Percentiles rank a stretch among this genome's conserved stretches.
Evolutionary conservation across 306 rosid species (phyloP).

Genomic region (Glycine latifolia): DNA sequence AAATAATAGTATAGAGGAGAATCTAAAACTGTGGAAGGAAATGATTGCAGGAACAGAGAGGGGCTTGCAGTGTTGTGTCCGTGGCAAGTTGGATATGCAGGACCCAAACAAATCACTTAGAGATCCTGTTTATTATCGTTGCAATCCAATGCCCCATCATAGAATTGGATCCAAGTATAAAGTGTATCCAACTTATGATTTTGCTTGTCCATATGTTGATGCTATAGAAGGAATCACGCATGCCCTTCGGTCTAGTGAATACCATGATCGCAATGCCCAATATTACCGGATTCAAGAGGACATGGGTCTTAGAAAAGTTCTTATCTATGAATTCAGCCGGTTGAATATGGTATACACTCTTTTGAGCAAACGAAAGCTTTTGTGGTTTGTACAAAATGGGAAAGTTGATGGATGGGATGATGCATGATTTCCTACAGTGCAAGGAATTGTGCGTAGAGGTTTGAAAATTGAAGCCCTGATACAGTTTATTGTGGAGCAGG

Average conservation of each 20-base stretch:
- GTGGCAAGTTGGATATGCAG: constrained; percentile 96
- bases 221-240: constrained; percentile 82
- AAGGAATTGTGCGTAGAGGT: constrained; percentile 95
- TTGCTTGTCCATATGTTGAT: constrained; percentile 98
- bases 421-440: constrained; percentile 92
- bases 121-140: constrained; percentile 95
- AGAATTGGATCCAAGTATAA: constrained; percentile 92
- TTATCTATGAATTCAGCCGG: constrained; percentile 89
- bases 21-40: constrained; percentile 81
- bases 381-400: constrained; percentile 96
- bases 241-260: constrained; percentile 96
- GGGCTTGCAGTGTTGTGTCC: constrained; percentile 89
- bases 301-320: constrained; percentile 80
- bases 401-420: constrained; percentile 98
- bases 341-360: constrained; percentile 94
- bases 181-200: constrained; percentile 92
- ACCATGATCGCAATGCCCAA: constrained; percentile 94
- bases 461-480: constrained; percentile 85
- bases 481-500: constrained; percentile 96
- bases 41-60: constrained; percentile 86
- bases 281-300: constrained; percentile 83
- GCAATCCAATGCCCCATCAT: constrained; percentile 91
- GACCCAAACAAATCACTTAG: constrained; percentile 90
- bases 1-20: constrained; percentile 71
- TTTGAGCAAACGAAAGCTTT: constrained; percentile 93